Evolutionary conservation across 768 basidiomycete genomes (phyloP).

Genomic region (Plicaturopsis crispa): DNA sequence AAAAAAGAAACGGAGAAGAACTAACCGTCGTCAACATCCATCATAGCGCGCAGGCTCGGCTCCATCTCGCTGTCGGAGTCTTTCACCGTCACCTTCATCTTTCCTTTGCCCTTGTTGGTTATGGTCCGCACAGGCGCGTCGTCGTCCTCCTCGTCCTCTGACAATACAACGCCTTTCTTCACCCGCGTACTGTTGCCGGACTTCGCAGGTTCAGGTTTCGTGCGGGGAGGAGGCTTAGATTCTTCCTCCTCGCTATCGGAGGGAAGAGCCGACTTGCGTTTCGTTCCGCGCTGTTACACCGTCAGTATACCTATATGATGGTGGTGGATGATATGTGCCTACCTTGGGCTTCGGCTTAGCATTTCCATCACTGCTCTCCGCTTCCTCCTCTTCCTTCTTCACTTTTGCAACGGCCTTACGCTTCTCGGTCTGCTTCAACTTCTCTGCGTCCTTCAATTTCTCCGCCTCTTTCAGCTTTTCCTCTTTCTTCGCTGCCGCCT

Average conservation of each 20-base stretch:
- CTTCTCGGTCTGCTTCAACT: constrained; percentile 7
- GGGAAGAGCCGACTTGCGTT: constrained; percentile 34
- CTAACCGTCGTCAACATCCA: constrained; percentile 74
- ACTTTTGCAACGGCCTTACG: constrained; percentile 7
- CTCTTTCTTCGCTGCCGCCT: constrained; percentile 6
- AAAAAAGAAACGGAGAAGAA: constrained; percentile 2
- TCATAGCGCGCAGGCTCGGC: constrained; percentile 46
- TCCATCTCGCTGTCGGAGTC: constrained; percentile 34
- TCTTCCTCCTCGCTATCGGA: constrained; percentile 9
- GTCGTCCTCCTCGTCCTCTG: constrained; percentile 57
- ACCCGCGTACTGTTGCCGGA: constrained; percentile 21
- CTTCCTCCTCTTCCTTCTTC: constrained; percentile 1
- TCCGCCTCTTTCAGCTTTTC: constrained; percentile 7
- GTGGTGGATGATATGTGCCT: neutral
- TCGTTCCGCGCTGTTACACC: constrained; percentile 20
- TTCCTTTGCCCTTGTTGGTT: constrained; percentile 26
- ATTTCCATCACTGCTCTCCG: neutral
- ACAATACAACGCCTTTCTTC: constrained; percentile 43
- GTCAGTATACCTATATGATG: constrained; percentile 2
- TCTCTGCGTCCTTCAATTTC: constrained; percentile 11
- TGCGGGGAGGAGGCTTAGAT: constrained; percentile 8
- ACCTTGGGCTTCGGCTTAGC: constrained; percentile 12
- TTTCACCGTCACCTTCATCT: constrained; percentile 27
- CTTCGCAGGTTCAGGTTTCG: constrained; percentile 6
- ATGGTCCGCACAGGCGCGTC: constrained; percentile 18